phyloP scores from a whole-genome alignment of 2,329 filamentous ascomycete species.

The Alternaria ventricosa region DNA sequence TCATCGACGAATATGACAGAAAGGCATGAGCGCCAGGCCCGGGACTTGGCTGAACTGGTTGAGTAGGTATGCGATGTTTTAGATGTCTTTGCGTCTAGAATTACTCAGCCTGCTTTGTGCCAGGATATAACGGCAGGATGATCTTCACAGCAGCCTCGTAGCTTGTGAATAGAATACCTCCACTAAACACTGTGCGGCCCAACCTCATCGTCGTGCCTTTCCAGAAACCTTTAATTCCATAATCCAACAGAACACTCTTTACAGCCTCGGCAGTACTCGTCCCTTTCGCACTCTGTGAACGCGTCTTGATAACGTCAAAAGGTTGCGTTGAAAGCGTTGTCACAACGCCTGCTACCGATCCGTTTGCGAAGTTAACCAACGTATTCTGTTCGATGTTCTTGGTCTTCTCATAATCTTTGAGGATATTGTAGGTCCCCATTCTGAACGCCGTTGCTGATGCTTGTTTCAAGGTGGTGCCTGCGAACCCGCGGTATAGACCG shows the following conservation, averaged over 20 bases:
- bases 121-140: slow-evolving; percentile 51
- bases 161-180: slow-evolving; percentile 70
- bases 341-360: slow-evolving; percentile 65
- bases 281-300: slow-evolving; percentile 65
- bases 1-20: slow-evolving; percentile 58
- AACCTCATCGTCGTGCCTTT: slow-evolving; percentile 72
- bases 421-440: slow-evolving; percentile 68
- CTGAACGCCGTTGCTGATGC: slow-evolving; percentile 67
- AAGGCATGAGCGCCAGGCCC: slow-evolving; percentile 8
- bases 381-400: slow-evolving; percentile 59
- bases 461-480: slow-evolving; percentile 68
- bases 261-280: slow-evolving; percentile 65
- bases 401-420: slow-evolving; percentile 64
- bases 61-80: background rate
- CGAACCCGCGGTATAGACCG: slow-evolving; percentile 64
- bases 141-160: slow-evolving; percentile 64
- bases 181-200: slow-evolving; percentile 68
- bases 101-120: slow-evolving; percentile 22
- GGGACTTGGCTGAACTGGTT: background rate
- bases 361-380: slow-evolving; percentile 66
- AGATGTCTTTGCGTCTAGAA: slow-evolving; percentile 22
- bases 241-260: slow-evolving; percentile 60
- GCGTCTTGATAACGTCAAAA: slow-evolving; percentile 69
- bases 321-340: slow-evolving; percentile 67
- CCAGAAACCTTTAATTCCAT: slow-evolving; percentile 69